Conservation (phyloP, 768 basidiomycete species). For the Podaxis carcinomalis region DNA sequence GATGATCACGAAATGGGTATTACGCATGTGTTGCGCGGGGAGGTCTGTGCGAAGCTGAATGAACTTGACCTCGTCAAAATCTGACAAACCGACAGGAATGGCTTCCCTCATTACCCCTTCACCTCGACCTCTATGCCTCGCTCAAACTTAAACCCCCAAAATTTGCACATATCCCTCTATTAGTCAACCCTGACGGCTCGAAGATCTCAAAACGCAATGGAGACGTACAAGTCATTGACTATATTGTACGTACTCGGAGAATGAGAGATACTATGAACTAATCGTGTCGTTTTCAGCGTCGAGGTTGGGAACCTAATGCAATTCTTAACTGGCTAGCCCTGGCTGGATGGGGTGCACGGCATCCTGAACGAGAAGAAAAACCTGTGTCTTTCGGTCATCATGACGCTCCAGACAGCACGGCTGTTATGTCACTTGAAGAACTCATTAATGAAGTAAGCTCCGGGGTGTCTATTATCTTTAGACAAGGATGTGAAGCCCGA, state of each 20-base stretch:
- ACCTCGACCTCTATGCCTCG: constrained; percentile 83
- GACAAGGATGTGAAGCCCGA: not conserved
- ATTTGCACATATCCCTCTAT: constrained; percentile 89
- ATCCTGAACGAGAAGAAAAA: constrained; percentile 20
- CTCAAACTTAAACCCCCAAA: constrained; percentile 61
- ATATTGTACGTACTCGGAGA: constrained; percentile 52
- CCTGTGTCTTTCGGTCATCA: constrained; percentile 20
- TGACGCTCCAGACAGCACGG: constrained; percentile 61
- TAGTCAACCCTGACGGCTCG: constrained; percentile 84
- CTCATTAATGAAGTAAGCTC: constrained; percentile 51
- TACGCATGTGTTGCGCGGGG: constrained; percentile 91
- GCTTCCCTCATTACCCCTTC: constrained; percentile 89
- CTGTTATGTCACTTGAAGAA: constrained; percentile 60
- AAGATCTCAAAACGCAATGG: constrained; percentile 96
- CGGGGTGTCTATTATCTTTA: not conserved
- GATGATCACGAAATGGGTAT: constrained; percentile 97
- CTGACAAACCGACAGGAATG: constrained; percentile 67
- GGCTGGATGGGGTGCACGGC: constrained; percentile 84
- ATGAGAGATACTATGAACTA: not conserved
- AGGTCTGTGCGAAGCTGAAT: constrained; percentile 42
- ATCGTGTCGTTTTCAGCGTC: constrained; percentile 39
- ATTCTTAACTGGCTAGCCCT: constrained; percentile 91
- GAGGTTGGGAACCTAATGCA: constrained; percentile 85
- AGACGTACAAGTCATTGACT: constrained; percentile 83
- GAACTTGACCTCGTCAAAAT: not conserved